Evolutionary conservation across 1,284 basidiomycete species (phyloP), one percentile per base, ranked within the genome.

Genomic region (Microbotryum scabiosae): DNA sequence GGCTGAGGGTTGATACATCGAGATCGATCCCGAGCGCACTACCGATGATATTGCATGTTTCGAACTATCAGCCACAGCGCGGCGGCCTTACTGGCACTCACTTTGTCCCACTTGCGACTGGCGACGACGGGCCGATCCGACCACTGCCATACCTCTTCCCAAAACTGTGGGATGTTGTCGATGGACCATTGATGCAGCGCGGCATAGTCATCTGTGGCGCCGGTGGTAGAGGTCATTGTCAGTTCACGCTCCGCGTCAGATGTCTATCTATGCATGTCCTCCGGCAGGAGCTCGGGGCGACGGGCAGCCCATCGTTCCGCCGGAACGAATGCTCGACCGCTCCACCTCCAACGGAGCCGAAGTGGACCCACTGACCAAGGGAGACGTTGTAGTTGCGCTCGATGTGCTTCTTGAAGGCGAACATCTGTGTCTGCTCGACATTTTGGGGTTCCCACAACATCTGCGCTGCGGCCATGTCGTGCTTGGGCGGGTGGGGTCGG

Each of bases 121-220:
- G 87, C 85, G 51, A 87, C 77, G 64, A 90, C 79, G 45, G 75
- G 75, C 18, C 85, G 84, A 57, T 80, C 36, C 79, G 71, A 88
- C 86, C 88, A 60, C 21, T 51, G 49, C 59, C 88, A 92, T 10
- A 88, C 83, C n/a, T 80, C 75, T 45, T 76, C 77, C 88, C 88
- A 90, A 74, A 90, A 90, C 41, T 77, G 73, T 64, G 82, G 80
- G 62, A 85, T 79, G 68, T 86, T 73, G 30, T 75, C 70, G 30
- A 79, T 82, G 1, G 86, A 88, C 88, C 88, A 90, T 55, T 69
- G 73, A 74, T 84, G 87, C 5, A 90, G 78, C 51, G 87, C 83
- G 56, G 80, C 73, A 73, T 90, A 90, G 26, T 80, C 79, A 36
- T 71, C 62, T 60, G 59, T 23, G 36, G 16, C 14, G 16, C 12